Evolutionary conservation across 768 basidiomycete genomes (phyloP).

Genomic region (Boletus sensibilis): DNA sequence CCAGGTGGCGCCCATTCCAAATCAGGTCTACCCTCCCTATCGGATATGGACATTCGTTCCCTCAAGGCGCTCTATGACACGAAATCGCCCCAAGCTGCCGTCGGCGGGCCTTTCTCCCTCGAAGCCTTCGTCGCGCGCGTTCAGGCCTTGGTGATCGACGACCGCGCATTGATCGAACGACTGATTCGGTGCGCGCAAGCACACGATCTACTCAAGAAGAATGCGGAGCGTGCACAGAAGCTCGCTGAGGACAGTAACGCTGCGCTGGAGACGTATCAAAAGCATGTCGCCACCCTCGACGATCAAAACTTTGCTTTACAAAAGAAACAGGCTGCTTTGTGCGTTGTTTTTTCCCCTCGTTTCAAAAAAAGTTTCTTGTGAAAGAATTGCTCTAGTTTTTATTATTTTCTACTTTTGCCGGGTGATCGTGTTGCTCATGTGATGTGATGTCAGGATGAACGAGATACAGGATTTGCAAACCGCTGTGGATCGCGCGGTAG

Average conservation of each 20-base stretch:
- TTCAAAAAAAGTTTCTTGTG: background rate
- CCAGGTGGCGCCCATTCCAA: constrained; percentile 30
- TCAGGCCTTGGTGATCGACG: constrained; percentile 79
- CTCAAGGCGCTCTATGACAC: constrained; percentile 77
- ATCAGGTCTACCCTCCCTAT: constrained; percentile 52
- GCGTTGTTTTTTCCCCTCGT: constrained; percentile 25
- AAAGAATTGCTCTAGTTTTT: background rate
- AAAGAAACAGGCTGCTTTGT: constrained; percentile 58
- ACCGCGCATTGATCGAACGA: constrained; percentile 79
- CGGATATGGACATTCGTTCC: constrained; percentile 82
- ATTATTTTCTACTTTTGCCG: background rate
- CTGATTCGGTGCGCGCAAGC: constrained; percentile 84
- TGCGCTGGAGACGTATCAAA: constrained; percentile 87
- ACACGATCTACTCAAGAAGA: constrained; percentile 88
- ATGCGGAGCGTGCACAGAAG: constrained; percentile 89
- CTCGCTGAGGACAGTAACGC: constrained; percentile 77
- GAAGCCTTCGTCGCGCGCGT: constrained; percentile 78
- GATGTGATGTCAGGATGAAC: constrained; percentile 50
- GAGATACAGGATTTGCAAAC: constrained; percentile 62
- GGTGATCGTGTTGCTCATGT: background rate
- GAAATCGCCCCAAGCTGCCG: constrained; percentile 32
- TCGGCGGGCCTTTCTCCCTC: constrained; percentile 51
- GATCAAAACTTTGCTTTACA: constrained; percentile 61
- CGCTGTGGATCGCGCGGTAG: constrained; percentile 54
- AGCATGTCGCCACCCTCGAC: constrained; percentile 78